A percentile compares a stretch with the other conserved stretches of the same genome.
phyloP scores from a whole-genome alignment of 2,329 filamentous ascomycete species.

The Aspergillus pseudoviridinutans region DNA sequence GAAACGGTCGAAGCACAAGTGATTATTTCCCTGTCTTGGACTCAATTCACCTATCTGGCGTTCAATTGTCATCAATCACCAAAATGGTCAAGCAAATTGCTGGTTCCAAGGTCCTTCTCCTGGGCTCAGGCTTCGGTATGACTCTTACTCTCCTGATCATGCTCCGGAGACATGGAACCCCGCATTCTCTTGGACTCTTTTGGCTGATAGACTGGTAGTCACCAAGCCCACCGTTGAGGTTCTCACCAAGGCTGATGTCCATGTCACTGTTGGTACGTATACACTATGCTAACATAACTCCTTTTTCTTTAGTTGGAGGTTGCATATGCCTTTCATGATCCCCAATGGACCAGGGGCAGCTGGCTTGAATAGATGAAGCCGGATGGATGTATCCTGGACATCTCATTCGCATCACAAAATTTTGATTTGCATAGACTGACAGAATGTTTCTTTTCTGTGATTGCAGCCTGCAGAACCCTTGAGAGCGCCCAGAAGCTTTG shows the following conservation, averaged over 20 bases:
- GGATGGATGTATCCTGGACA: not conserved
- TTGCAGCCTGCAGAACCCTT: slow-evolving; percentile 73
- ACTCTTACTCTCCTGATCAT: slow-evolving; percentile 1
- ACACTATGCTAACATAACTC: not conserved
- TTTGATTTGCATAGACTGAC: not conserved
- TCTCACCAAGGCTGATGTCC: slow-evolving; percentile 56
- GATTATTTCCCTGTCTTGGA: slow-evolving; percentile 10
- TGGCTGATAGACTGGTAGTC: slow-evolving; percentile 36
- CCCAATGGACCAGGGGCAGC: not conserved
- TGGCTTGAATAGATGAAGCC: not conserved
- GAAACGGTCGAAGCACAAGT: not conserved
- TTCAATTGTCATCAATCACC: slow-evolving; percentile 9
- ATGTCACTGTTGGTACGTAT: slow-evolving; percentile 61
- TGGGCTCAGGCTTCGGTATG: slow-evolving; percentile 38
- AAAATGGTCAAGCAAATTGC: slow-evolving; percentile 35
- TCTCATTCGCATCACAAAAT: not conserved
- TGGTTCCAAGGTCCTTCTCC: slow-evolving; percentile 37
- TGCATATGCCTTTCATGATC: not conserved
- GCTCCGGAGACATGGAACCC: slow-evolving; percentile 9
- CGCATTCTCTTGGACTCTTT: slow-evolving; percentile 4
- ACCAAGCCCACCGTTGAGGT: slow-evolving; percentile 63
- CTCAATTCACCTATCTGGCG: slow-evolving; percentile 8
- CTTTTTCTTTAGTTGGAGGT: not conserved
- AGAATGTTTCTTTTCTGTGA: not conserved
- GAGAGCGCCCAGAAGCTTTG: slow-evolving; percentile 71